Base-by-base conservation (phyloP, 202 grass and related monocot species). In the Carex arenaria region DNA sequence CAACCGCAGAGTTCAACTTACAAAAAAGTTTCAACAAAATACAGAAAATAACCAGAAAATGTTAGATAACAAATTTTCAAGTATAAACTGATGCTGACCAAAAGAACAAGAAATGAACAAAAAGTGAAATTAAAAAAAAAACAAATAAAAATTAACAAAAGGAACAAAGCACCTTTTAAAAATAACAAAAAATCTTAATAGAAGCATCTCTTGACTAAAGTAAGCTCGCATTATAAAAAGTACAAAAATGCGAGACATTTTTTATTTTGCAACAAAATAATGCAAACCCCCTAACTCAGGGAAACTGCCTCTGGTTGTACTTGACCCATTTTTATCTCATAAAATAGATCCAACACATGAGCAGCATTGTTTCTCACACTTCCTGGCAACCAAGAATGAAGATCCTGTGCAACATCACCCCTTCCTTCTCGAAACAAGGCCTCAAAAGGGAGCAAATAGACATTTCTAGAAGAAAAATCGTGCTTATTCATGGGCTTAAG, bases 261-360 rank as follows among this genome's bases (percentile, higher is more conserved):
- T 3, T 82, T 82, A 82, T 65, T 82, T 82, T 30, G 61, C 47
- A 67, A 82, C 40, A 82, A 65, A 66, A 53, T 19, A 17, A 31
- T 51, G 15, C 18, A 66, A 82, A 82, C 64, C 62, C 62, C 79
- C 20, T 67, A 82, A 82, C 45, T 82, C 5, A 84, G 75, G 73
- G 66, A 84, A 59, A 18, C 83, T 67, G 86, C 55, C 9, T 64
- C 76, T 78, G 80, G 78, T 85, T 92, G 75, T 53, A 42, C 19
- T 40, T 47, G 18, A 62, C 87, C 60, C 7, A 60, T 18, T 78
- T 94, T 94, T 85, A 86, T 86, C 18, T 26, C 67, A 82, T 85
- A 78, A 76, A 97, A 94, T 28, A 97, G 79, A 84, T 89, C 78
- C 45, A 86, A 78, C 80, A 94, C 87, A 90, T 94, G 86, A 7